These are phyloP conservation scores for Madurella fahalii DNA, from an alignment of 2,329 filamentous ascomycete genomes.

Conservation along the genomic window DNA sequence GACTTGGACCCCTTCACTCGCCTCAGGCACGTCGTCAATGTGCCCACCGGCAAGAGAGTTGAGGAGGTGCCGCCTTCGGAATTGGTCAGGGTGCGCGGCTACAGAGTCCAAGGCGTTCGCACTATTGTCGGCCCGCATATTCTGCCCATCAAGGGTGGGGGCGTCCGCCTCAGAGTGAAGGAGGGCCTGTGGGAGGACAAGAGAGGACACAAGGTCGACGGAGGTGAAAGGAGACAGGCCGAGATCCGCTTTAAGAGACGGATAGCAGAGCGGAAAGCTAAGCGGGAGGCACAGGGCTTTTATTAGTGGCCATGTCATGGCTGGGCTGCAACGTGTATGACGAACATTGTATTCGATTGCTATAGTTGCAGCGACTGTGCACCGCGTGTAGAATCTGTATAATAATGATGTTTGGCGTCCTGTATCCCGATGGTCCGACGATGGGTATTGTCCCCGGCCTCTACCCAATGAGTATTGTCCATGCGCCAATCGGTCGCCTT, in stretches of 20 bases:
- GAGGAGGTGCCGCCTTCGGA: conserved; percentile 34
- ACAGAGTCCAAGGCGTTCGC: conserved; percentile 63
- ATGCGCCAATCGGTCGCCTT: no score
- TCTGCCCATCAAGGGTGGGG: conserved; percentile 60
- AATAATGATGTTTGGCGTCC: conserved; percentile 15
- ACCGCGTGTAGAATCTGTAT: conserved; percentile 24
- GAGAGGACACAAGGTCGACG: conserved; percentile 87
- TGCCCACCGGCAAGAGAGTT: conserved; percentile 44
- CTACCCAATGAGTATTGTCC: no score
- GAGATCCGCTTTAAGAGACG: conserved; percentile 85
- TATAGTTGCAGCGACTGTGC: not conserved
- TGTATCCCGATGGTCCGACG: not conserved
- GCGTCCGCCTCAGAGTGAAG: conserved; percentile 63
- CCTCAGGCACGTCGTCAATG: conserved; percentile 51
- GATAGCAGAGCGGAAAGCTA: conserved; percentile 71
- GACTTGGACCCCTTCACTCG: conserved; percentile 36
- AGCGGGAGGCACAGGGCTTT: conserved; percentile 35
- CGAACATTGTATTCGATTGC: conserved; percentile 4
- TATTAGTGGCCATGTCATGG: conserved; percentile 13
- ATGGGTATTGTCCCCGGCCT: no score
- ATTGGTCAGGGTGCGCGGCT: conserved; percentile 55
- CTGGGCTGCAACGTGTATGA: conserved; percentile 1
- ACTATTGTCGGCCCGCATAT: conserved; percentile 74
- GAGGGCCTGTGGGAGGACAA: conserved; percentile 93
- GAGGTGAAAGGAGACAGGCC: conserved; percentile 84